phyloP scores from a whole-genome alignment of 441 rosid species.

The Erysimum cheiri region DNA sequence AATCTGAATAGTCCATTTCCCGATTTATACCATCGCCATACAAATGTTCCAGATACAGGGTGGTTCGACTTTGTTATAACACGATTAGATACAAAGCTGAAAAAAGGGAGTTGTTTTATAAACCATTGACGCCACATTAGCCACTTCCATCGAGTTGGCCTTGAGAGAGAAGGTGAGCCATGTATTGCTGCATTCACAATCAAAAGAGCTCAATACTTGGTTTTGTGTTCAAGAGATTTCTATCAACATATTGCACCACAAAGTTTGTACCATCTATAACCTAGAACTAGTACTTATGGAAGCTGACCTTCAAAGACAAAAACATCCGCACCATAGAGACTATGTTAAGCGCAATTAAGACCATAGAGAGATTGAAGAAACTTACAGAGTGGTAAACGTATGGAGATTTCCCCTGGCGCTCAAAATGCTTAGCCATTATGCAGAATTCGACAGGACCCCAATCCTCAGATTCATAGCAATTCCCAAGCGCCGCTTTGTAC shows the following conservation, averaged over 20 bases:
- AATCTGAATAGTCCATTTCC: not conserved
- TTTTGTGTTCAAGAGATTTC: constrained; percentile 2
- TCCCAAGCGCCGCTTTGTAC: constrained; percentile 92
- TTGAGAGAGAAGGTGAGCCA: constrained; percentile 87
- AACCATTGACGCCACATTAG: constrained; percentile 35
- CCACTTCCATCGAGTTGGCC: constrained; percentile 86
- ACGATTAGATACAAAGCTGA: constrained; percentile 3
- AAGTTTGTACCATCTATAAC: not conserved
- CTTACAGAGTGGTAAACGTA: constrained; percentile 91
- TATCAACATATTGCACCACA: constrained; percentile 12
- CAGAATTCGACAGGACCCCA: constrained; percentile 88
- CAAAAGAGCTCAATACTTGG: constrained; percentile 3
- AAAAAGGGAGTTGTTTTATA: not conserved
- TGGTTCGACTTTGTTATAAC: constrained; percentile 4
- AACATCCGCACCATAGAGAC: not conserved
- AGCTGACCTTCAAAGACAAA: not conserved
- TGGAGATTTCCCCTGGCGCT: constrained; percentile 90
- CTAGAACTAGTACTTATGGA: constrained; percentile 12
- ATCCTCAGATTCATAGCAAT: constrained; percentile 84
- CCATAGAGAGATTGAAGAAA: constrained; percentile 19
- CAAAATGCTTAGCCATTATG: constrained; percentile 91
- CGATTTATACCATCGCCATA: not conserved
- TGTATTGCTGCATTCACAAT: constrained; percentile 73
- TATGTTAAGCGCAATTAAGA: not conserved
- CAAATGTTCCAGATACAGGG: not conserved